Base-by-base conservation (phyloP, 164 flowering plant species). In the Tetrastigma voinierianum region DNA sequence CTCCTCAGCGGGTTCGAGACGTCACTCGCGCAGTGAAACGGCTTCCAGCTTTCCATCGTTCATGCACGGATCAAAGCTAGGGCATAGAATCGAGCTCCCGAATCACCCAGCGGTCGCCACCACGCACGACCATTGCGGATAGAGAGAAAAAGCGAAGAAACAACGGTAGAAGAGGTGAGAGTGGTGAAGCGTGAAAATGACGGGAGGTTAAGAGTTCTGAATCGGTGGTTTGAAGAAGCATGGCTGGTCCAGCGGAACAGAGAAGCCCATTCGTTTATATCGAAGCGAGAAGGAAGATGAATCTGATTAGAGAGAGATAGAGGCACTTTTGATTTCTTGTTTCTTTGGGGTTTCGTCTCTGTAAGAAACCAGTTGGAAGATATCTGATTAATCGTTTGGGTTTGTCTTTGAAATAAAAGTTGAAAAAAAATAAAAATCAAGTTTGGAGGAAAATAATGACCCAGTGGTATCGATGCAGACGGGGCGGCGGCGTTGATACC, bases 31-130 rank as follows among this genome's bases (percentile, higher is more conserved):
- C 55, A 52, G n/a, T n/a, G n/a, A n/a, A n/a, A 6, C 9, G 80
- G 81, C 54, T 66, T 81, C 24, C n/a, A n/a, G 74, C 78, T 80
- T 81, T n/a, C n/a, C 78, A 3, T 32, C 71, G 72, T 23, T 65
- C 80, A 54, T 67, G 76, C 15, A 59, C 47, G 45, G 86, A 78
- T 74, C 76, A 40, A 73, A 32, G 73, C 59, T 46, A 46, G n/a
- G 72, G 45, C 67, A 19, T 32, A 62, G 47, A 20, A 77, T 32
- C 2, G 85, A 59, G 20, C n/a, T n/a, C 67, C 54, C 80, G 78
- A 56, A 80, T 78, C n/a, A n/a, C n/a, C n/a, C 62, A 76, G 45
- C 82, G 64, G 83, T 71, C 1, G 79, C 81, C 61, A 80, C 79
- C n/a, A n/a, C 61, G 80, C 74, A 51, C 79, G 85, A 46, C 83